Evolutionary conservation across 768 basidiomycete genomes (phyloP), one percentile per base, ranked within the genome.

Genomic region (Boletus fagicola): DNA sequence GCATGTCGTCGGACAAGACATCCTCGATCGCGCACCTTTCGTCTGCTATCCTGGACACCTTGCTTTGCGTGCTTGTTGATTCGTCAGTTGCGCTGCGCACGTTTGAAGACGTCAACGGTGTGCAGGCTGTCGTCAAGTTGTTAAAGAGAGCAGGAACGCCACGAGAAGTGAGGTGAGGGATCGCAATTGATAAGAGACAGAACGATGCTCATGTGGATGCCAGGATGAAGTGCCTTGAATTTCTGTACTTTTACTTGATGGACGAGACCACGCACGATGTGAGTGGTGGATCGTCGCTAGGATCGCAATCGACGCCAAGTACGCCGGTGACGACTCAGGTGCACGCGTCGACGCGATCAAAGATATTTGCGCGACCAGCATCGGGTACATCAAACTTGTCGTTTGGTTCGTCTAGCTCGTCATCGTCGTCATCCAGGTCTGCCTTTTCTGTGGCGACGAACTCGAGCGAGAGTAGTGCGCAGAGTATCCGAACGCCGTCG

Each of bases 171-270:
- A 77, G 92, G 94, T 95, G 56, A 33, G 83, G 73, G 20, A 83
- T 89, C 53, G 71, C 85, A 87, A 87, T 59, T 30, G 77, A 42
- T 16, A 9, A 30, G 18, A 24, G 12, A 45, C 28, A 35, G 30
- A 45, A 13, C 10, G 48, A 18, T 20, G 38, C 47, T 46, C 36
- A 73, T 18, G 8, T 36, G 26, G 39, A 43, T 44, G 36, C 22
- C 64, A 96, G 94, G 64, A 96, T 97, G 90, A 96, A 96, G 76
- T 96, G 93, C 60, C 78, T 98, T 18, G 95, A 97, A 68, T 94
- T 97, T 65, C 75, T 98, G 16, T 96, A 96, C 72, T 97, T 95
- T 71, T 98, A 98, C 70, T 79, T 98, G 8, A 78, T 96, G 45
- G 94, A 95, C 58, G 94, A 97, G 68, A 83, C 82, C 1, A 68